These are phyloP conservation scores for Candida silvatica DNA, from an alignment of 805 yeast species.

Conservation along the genomic window DNA sequence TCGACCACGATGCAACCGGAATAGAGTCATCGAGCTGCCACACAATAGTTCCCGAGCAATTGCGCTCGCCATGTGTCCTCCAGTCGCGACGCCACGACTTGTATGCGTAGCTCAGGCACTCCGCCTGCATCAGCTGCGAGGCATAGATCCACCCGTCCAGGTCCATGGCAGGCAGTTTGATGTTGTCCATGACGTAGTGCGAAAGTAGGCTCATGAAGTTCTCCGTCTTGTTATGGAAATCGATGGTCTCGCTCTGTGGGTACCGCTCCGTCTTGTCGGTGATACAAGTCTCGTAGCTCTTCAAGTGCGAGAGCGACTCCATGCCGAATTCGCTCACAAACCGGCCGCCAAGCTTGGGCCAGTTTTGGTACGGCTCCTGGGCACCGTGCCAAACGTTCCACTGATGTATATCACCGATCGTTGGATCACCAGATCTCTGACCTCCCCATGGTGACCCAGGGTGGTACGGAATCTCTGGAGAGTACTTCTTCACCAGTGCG, in stretches of 20 bases:
- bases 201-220: constrained; percentile 40
- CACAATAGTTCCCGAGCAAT: constrained; percentile 37
- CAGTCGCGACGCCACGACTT: constrained; percentile 39
- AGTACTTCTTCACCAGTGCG: constrained; percentile 17
- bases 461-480: constrained; percentile 27
- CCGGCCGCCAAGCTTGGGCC: constrained; percentile 37
- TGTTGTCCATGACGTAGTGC: constrained; percentile 36
- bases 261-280: constrained; percentile 29
- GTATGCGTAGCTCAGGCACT: constrained; percentile 38
- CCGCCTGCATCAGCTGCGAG: constrained; percentile 46
- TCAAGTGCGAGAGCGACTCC: constrained; percentile 33
- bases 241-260: constrained; percentile 36
- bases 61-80: constrained; percentile 25
- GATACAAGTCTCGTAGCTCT: constrained; percentile 28
- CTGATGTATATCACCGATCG: constrained; percentile 43
- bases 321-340: constrained; percentile 49
- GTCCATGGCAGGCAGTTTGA: constrained; percentile 22
- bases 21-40: constrained; percentile 51
- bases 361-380: constrained; percentile 40
- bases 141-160: constrained; percentile 37
- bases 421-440: constrained; percentile 24
- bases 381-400: constrained; percentile 54
- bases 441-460: constrained; percentile 46
- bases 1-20: constrained; percentile 46
- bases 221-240: constrained; percentile 40